Percentiles rank a stretch among this genome's conserved stretches.
These are phyloP conservation scores for Hypocreales sp. DNA, from an alignment of 2,329 filamentous ascomycete genomes.

Conservation along the genomic window DNA sequence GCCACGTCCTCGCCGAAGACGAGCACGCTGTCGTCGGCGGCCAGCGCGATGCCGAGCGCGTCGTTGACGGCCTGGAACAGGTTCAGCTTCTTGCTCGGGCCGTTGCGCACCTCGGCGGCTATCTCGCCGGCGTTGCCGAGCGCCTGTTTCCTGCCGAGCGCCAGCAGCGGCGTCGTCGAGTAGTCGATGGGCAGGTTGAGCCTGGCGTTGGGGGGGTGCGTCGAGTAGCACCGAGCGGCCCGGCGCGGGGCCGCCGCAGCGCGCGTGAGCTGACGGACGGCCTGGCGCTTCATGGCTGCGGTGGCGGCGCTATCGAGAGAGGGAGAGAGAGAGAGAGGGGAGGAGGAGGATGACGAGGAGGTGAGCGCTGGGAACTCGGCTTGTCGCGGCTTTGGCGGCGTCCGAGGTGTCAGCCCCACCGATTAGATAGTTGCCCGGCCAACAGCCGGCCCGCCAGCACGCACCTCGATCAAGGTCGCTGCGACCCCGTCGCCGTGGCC, in stretches of 20 bases:
- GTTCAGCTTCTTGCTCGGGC: constrained; percentile 74
- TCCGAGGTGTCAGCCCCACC: background rate
- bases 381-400: constrained; percentile 20
- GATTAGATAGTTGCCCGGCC: constrained; percentile 26
- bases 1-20: constrained; percentile 95
- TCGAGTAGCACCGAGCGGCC: constrained; percentile 29
- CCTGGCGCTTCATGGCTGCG: constrained; percentile 17
- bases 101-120: constrained; percentile 44
- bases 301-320: constrained; percentile 2
- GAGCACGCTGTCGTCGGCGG: constrained; percentile 70
- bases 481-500: too few relatives aligned
- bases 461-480: too few relatives aligned
- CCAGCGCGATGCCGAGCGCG: constrained; percentile 67
- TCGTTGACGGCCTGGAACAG: constrained; percentile 90
- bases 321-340: constrained; percentile 1
- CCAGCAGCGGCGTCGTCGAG: constrained; percentile 61
- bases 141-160: constrained; percentile 61
- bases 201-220: constrained; percentile 41
- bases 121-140: constrained; percentile 55
- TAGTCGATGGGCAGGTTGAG: constrained; percentile 87
- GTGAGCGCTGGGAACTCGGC: constrained; percentile 20
- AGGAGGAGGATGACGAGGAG: constrained; percentile 8
- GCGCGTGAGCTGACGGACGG: constrained; percentile 14
- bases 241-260: constrained; percentile 9
- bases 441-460: too few relatives aligned